Base-by-base conservation (phyloP, 2,329 filamentous ascomycete species). In the Claviceps purpurea region DNA sequence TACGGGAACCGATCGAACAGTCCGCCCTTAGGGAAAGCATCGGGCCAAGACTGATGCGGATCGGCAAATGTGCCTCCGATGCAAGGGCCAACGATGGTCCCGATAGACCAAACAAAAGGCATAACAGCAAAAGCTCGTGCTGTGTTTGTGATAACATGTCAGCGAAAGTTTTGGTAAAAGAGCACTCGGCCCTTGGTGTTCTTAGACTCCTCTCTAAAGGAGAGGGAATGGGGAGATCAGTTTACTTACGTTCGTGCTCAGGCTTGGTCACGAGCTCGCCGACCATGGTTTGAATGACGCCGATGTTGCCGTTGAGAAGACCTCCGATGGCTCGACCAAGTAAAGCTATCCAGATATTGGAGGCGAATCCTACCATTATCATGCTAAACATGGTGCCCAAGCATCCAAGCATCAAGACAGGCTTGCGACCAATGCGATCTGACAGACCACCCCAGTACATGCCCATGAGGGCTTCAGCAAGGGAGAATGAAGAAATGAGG, bases 21-120 rank as follows among this genome's bases (percentile, higher is more conserved):
- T 52, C 84, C 79, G 52, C 77, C 74, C 18, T 71, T 62, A 44
- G 84, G 80, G 62, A 95, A 93, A 1, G 79, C 45, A 26, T 74
- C 69, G 20, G 91, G 89, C 66, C 86, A 95, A 20, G 82, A 82
- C 39, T 79, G 72, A 56, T 82, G 78, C 26, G 91, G 90, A 58
- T 88, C 82, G 54, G 89, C 86, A 64, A 95, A 89, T 52, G 85
- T 80, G 38, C 91, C 91, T 54, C 91, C 91, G 57, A 96, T 89
- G 5, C 85, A 87, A 56, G 90, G 87, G 0, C 90, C 90, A 50
- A 95, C 76, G 57, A 95, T 95, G 10, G 88, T 94, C 24, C 90
- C 90, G 50, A 95, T 83, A 47, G 79, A 85, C 89, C 90, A 96
- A 7, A 95, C 85, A 62, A 95, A 95, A 0, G 90, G 90, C 88